Evolutionary conservation across 2,329 filamentous ascomycete species (phyloP), one percentile per base, ranked within the genome.

Genomic region (Monosporascus sp.): DNA sequence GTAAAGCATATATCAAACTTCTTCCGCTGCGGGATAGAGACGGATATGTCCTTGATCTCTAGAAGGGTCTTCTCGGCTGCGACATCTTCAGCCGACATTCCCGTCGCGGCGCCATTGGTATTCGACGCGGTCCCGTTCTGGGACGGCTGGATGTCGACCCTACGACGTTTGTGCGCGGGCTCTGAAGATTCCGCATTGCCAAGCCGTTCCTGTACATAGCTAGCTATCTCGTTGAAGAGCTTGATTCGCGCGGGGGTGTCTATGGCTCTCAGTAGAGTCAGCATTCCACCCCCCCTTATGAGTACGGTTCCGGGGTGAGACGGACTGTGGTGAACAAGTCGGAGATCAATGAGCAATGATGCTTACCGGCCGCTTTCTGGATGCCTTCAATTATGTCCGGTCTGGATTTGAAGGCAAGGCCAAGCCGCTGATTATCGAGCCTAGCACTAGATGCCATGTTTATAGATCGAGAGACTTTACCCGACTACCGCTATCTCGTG

Each of bases 1-100:
- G 84, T 87, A 57, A 87, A 80, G 67, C 81, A 84, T 8, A 88
- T 67, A 58, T 84, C 82, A 60, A 83, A 83, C 68, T 87, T 88
- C 70, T 88, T 88, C 57, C 85, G 76, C 70, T 85, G 82, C 0
- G 85, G 85, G 4, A 86, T 76, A 1, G 83, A 81, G n/a, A 87
- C 75, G 0, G 84, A 87, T 20, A 88, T 83, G 45, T 87, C 85
- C 66, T 84, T 85, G 55, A 87, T 74, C 58, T 81, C 80, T 19
- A 87, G 72, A 26, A 86, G 68, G 0, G 86, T 69, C 7, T 73
- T 62, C 59, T 86, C 82, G 6, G 73, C 69, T 2, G 73, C 71
- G 1, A 78, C 74, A 49, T 74, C 74, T 24, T 69, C 69, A 34
- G 63, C 65, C 7, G 71, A 63, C 31, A 11, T 49, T 19, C 49